Evolutionary conservation across 139 green algal genomes (phyloP), one percentile per base, ranked within the genome.

Genomic region (Chlorella sp.): DNA sequence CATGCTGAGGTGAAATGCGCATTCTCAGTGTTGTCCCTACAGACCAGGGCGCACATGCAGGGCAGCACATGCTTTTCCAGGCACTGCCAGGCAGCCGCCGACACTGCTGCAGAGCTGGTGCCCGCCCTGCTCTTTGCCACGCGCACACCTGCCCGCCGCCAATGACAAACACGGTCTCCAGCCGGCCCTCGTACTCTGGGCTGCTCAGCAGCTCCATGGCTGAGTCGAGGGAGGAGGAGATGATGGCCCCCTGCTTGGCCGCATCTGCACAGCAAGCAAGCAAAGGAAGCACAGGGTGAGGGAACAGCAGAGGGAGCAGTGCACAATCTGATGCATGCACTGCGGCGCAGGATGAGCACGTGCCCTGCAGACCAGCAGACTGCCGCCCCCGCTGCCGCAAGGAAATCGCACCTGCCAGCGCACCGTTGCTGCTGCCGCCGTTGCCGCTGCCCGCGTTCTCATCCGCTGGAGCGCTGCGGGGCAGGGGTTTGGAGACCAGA

Each of bases 141-240:
- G n/a, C n/a, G n/a, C 74, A 2, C 51, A 81, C 76, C 85, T 98
- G 89, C 7, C 94, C 97, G 23, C 98, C 98, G 30, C 98, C 98
- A 85, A 99, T 99, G 28, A 99, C 95, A 85, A 99, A 99, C 11
- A 97, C 88, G 20, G 75, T 93, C 86, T 99, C 98, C 18, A 99
- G 86, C 0, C 63, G 69, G 16, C 74, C 57, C 23, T 36, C 41
- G 44, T 88, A 74, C 57, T 88, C 81, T 0, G 86, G 82, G 0
- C 65, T 36, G 18, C 87, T 74, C 30, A 99, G 88, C 70, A 96
- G 75, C 41, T 81, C 78, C 80, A 98, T 87, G 0, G 97, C 97
- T 13, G 32, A 67, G 12, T 97, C 91, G 47, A 99, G 85, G 88
- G 92, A 96, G 55, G 62, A 68, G 74, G 63, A 80, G 28, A 92